A percentile compares a stretch with the other conserved stretches of the same genome.
phyloP scores from a whole-genome alignment of 2,329 filamentous ascomycete species.

The Thielaviopsis punctulata region DNA sequence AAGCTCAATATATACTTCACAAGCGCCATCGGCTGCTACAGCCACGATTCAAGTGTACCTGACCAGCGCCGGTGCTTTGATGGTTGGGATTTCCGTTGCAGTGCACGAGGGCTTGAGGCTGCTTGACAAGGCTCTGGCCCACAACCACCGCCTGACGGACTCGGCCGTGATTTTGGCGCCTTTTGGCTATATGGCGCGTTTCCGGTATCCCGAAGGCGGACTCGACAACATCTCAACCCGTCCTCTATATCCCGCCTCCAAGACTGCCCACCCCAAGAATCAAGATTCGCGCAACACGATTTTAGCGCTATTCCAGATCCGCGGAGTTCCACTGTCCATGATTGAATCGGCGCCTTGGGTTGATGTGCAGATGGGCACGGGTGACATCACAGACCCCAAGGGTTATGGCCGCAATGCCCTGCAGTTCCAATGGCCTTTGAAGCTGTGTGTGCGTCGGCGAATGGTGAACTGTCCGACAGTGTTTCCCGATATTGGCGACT shows the following conservation, averaged over 20 bases:
- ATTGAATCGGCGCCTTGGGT: conserved; percentile 32
- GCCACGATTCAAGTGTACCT: conserved; percentile 37
- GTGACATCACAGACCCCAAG: conserved; percentile 26
- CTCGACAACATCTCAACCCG: conserved; percentile 1
- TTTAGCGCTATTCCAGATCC: conserved; percentile 31
- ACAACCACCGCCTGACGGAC: conserved; percentile 24
- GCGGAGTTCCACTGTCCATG: conserved; percentile 28
- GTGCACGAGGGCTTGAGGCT: conserved; percentile 29
- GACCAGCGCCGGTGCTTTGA: conserved; percentile 36
- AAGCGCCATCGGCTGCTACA: conserved; percentile 21
- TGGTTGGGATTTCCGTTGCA: conserved; percentile 32
- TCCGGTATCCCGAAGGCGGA: conserved; percentile 3
- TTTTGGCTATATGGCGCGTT: conserved; percentile 22
- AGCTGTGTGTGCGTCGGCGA: conserved; percentile 34
- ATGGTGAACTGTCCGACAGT: conserved; percentile 24
- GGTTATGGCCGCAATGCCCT: conserved; percentile 21
- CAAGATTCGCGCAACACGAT: conserved; percentile 33
- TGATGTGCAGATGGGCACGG: conserved; percentile 30
- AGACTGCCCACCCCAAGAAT: conserved; percentile 22
- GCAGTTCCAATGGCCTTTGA: conserved; percentile 36
- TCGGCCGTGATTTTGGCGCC: conserved; percentile 36
- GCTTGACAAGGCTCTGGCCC: conserved; percentile 26
- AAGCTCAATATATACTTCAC: conserved; percentile 17
- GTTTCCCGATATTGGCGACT: conserved; percentile 24
- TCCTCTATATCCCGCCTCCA: conserved; percentile 17